Conservation (phyloP, 225 moss, liverwort and hornwort genomes). For the Physcomitrellopsis africana region DNA sequence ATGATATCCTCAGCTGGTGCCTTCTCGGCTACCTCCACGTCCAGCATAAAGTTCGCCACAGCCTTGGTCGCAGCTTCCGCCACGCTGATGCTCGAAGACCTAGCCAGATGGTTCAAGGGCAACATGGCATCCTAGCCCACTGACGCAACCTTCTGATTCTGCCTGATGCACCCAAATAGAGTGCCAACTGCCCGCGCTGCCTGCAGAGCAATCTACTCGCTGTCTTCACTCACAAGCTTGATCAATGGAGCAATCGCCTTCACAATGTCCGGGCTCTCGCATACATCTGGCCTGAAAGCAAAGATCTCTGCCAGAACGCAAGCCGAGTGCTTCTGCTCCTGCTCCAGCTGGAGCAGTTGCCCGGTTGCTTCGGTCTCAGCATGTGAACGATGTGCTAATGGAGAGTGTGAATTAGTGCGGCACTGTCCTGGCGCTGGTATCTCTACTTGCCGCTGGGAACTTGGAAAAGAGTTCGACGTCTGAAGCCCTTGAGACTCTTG, state of each 20-base stretch:
- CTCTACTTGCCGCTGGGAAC: too few relatives aligned
- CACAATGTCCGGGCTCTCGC: conserved; percentile 82
- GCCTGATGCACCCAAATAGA: conserved; percentile 83
- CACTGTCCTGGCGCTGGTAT: too few relatives aligned
- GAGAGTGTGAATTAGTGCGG: too few relatives aligned
- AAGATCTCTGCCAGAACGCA: conserved; percentile 88
- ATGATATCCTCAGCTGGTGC: conserved; percentile 93
- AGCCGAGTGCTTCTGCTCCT: conserved; percentile 82
- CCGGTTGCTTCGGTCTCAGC: too few relatives aligned
- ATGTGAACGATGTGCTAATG: too few relatives aligned
- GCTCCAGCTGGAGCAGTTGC: too few relatives aligned
- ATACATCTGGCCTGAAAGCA: conserved; percentile 82
- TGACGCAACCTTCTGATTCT: conserved; percentile 71
- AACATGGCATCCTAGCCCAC: conserved; percentile 76
- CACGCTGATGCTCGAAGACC: conserved; percentile 88
- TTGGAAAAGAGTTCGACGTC: too few relatives aligned
- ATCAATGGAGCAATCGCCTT: conserved; percentile 79
- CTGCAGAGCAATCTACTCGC: conserved; percentile 80
- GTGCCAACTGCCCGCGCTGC: conserved; percentile 95
- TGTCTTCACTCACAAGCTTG: conserved; percentile 59
- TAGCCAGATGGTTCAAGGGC: conserved; percentile 83
- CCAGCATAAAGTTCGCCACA: conserved; percentile 82
- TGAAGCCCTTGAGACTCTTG: too few relatives aligned
- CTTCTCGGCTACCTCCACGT: conserved; percentile 83
- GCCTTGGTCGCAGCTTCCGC: conserved; percentile 94